Conservation (phyloP, 106 monocot genomes). For the Allium sativum region DNA sequence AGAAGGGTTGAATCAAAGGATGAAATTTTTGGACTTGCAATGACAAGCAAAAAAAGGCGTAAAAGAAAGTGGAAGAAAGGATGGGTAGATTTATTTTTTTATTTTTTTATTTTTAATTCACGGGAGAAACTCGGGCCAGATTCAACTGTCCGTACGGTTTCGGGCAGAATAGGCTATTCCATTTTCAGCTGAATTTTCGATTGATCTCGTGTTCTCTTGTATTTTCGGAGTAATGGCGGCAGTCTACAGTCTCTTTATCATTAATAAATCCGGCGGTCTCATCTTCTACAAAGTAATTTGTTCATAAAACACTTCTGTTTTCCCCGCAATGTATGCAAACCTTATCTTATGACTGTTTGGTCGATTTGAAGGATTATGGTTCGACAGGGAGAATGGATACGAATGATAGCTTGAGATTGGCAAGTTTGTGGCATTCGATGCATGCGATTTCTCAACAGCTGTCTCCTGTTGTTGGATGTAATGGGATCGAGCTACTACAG, state of each 20-base stretch:
- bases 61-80: no score
- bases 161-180: no score
- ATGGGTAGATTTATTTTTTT: no score
- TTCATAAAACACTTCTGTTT: background rate
- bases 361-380: conserved; percentile 60
- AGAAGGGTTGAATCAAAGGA: no score
- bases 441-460: conserved; percentile 98
- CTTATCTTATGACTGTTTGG: no score
- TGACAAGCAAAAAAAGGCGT: no score
- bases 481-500: conserved; percentile 75
- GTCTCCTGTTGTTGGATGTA: conserved; percentile 68
- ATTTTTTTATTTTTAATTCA: no score
- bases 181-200: no score
- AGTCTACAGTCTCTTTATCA: conserved; percentile 95
- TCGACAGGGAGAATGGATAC: conserved; percentile 91
- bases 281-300: conserved; percentile 80
- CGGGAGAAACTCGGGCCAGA: no score
- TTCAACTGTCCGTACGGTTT: no score
- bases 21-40: no score
- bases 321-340: background rate
- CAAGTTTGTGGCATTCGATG: conserved; percentile 98
- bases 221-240: conserved; percentile 33
- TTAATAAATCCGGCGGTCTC: conserved; percentile 94
- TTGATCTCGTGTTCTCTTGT: no score
- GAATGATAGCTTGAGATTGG: conserved; percentile 84